These are phyloP conservation scores for Trypanosoma avium DNA, from an alignment of 208 protist genomes.

Conservation along the genomic window DNA sequence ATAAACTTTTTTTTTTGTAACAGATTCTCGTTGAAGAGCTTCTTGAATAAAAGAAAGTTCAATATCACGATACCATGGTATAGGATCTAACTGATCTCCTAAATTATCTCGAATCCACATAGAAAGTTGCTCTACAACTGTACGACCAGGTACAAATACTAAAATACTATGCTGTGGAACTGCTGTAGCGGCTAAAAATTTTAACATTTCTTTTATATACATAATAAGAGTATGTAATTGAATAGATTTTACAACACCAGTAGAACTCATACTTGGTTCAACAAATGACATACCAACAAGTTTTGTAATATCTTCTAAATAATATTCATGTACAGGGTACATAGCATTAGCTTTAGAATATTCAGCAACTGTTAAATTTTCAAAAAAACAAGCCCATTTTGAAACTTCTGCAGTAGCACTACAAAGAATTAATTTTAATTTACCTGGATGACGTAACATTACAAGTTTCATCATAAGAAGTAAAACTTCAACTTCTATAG, in stretches of 20 bases:
- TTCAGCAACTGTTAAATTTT: constrained; percentile 56
- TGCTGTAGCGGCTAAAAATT: constrained; percentile 53
- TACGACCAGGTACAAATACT: constrained; percentile 93
- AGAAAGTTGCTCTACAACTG: constrained; percentile 59
- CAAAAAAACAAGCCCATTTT: constrained; percentile 81
- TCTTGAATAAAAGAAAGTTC: constrained; percentile 90
- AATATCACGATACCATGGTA: constrained; percentile 84
- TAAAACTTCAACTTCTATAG: constrained; percentile 92
- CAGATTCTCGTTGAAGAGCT: constrained; percentile 77
- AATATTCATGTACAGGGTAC: constrained; percentile 80
- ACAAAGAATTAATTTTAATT: constrained; percentile 86
- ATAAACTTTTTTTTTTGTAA: constrained; percentile 91
- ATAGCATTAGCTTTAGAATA: constrained; percentile 60
- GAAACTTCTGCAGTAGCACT: constrained; percentile 87
- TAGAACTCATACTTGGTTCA: constrained; percentile 22
- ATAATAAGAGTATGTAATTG: constrained; percentile 68
- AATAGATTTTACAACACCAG: constrained; percentile 45
- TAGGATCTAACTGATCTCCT: constrained; percentile 67
- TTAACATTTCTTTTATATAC: constrained; percentile 58
- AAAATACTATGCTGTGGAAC: constrained; percentile 80
- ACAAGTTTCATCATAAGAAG: constrained; percentile 86
- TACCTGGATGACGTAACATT: constrained; percentile 54
- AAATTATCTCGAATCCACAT: constrained; percentile 65
- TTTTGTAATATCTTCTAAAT: constrained; percentile 69
- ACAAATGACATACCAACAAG: constrained; percentile 54